phyloP scores from a whole-genome alignment of 1,284 basidiomycete genomes.

The Tilletia indica region DNA sequence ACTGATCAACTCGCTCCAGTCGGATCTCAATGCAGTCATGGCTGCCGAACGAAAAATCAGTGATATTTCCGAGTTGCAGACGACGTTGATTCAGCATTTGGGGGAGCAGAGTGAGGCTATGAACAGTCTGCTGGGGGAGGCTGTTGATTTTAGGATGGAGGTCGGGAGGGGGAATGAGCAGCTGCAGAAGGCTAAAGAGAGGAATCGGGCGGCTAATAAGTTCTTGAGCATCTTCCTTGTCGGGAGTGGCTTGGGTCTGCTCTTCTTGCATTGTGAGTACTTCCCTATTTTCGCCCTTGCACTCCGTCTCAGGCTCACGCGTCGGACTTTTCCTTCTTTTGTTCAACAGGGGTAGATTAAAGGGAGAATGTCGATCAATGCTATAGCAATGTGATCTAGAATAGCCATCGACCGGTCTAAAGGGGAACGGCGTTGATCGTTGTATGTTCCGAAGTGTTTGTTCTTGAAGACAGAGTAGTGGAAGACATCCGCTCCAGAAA shows the following conservation, averaged over 20 bases:
- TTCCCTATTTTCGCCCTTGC: too few species aligned
- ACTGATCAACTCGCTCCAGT: slow-evolving; percentile 75
- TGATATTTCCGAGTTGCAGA: slow-evolving; percentile 85
- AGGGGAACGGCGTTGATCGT: too few species aligned
- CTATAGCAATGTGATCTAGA: too few species aligned
- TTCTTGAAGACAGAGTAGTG: too few species aligned
- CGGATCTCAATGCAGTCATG: slow-evolving; percentile 78
- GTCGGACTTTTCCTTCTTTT: too few species aligned
- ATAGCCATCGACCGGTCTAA: too few species aligned
- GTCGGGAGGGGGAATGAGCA: slow-evolving; percentile 84
- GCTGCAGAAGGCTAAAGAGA: slow-evolving; percentile 74
- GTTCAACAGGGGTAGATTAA: too few species aligned
- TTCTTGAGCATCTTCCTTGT: slow-evolving; percentile 82
- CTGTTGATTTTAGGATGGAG: slow-evolving; percentile 74
- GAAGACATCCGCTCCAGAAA: too few species aligned
- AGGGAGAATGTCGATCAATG: too few species aligned
- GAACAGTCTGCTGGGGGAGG: slow-evolving; percentile 83
- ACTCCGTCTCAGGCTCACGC: too few species aligned
- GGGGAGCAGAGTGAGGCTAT: slow-evolving; percentile 84
- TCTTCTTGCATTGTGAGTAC: slow-evolving; percentile 71
- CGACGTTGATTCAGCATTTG: slow-evolving; percentile 79
- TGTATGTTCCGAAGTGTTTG: too few species aligned
- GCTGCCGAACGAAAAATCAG: slow-evolving; percentile 80
- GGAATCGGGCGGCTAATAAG: slow-evolving; percentile 76
- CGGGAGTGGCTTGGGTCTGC: slow-evolving; percentile 75